These are phyloP conservation scores for Penicillium psychrosexuale DNA, from an alignment of 2,329 filamentous ascomycete species.

Conservation along the genomic window DNA sequence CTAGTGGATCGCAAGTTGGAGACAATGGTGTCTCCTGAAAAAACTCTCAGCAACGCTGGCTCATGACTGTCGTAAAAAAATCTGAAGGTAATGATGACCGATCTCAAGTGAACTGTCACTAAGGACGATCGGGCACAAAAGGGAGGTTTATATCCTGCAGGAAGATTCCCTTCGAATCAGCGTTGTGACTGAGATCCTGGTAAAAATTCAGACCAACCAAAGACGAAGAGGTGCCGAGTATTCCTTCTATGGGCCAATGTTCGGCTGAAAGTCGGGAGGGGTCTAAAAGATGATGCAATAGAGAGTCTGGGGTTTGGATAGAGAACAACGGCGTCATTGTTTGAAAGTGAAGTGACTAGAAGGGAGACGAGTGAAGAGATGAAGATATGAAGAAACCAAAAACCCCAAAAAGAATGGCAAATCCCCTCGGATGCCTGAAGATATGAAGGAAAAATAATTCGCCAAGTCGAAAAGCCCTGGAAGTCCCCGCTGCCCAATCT, in stretches of 20 bases:
- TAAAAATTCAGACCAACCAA: constrained; percentile 1
- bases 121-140: constrained; percentile 15
- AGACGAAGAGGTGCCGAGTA: constrained; percentile 14
- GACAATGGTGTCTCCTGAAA: constrained; percentile 2
- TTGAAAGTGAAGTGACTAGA: constrained; percentile 16
- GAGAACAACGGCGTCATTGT: constrained; percentile 37
- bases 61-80: not conserved
- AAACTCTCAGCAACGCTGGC: not conserved
- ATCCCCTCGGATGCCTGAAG: constrained; percentile 21
- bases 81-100: not conserved
- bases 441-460: constrained; percentile 2
- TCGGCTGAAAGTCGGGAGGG: constrained; percentile 17
- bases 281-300: constrained; percentile 28
- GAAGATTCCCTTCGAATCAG: constrained; percentile 4
- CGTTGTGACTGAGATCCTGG: not conserved
- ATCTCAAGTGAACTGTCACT: constrained; percentile 9
- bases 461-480: not conserved
- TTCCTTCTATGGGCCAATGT: constrained; percentile 12
- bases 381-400: not conserved
- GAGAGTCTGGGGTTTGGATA: constrained; percentile 23
- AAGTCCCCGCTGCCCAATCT: not conserved
- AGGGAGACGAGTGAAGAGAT: not conserved
- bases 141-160: constrained; percentile 1
- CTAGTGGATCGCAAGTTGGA: not conserved
- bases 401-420: not conserved